Percentiles rank a stretch among this genome's conserved stretches.
Evolutionary conservation across 139 green algal genomes (phyloP).

Genomic region (Chlorella sorokiniana): DNA sequence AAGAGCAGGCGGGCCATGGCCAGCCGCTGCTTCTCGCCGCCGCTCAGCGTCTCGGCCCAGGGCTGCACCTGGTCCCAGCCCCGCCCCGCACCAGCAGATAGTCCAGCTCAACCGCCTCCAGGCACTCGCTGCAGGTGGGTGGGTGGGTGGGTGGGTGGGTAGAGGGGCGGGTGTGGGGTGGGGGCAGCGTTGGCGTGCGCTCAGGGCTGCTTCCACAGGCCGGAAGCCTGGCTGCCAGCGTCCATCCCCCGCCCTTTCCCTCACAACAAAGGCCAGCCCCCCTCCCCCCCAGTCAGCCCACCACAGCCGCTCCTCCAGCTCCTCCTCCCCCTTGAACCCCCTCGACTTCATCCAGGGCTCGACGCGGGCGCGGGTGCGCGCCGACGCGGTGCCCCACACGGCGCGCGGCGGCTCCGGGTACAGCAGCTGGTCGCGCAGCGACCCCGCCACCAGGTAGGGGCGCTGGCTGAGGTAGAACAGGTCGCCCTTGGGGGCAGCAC

Average conservation of each 20-base stretch:
- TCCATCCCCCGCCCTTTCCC: background rate
- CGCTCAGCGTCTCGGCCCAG: slow-evolving; percentile 83
- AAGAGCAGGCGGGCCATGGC: slow-evolving; percentile 90
- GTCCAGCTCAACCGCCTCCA: slow-evolving; percentile 85
- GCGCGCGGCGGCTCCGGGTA: slow-evolving; percentile 80
- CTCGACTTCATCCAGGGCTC: slow-evolving; percentile 31
- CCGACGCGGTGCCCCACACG: slow-evolving; percentile 57
- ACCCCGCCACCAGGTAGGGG: slow-evolving; percentile 82
- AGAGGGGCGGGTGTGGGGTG: too few species aligned
- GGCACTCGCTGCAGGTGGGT: slow-evolving; percentile 50
- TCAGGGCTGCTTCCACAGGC: too few species aligned
- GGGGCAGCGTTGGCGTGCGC: too few species aligned
- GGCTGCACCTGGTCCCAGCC: slow-evolving; percentile 65
- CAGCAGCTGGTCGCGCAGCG: slow-evolving; percentile 88
- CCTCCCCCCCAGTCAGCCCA: background rate
- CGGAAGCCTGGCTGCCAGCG: background rate
- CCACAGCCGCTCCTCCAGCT: slow-evolving; percentile 60
- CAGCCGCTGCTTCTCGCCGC: slow-evolving; percentile 92
- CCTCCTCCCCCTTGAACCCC: slow-evolving; percentile 26
- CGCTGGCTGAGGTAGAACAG: slow-evolving; percentile 91
- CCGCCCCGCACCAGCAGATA: slow-evolving; percentile 76
- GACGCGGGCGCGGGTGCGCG: slow-evolving; percentile 13
- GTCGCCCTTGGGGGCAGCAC: slow-evolving; percentile 53
- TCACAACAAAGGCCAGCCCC: background rate
- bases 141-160: too few species aligned